Evolutionary conservation across 2,329 filamentous ascomycete genomes (phyloP).

Genomic region (Westerdykella aurantiaca): DNA sequence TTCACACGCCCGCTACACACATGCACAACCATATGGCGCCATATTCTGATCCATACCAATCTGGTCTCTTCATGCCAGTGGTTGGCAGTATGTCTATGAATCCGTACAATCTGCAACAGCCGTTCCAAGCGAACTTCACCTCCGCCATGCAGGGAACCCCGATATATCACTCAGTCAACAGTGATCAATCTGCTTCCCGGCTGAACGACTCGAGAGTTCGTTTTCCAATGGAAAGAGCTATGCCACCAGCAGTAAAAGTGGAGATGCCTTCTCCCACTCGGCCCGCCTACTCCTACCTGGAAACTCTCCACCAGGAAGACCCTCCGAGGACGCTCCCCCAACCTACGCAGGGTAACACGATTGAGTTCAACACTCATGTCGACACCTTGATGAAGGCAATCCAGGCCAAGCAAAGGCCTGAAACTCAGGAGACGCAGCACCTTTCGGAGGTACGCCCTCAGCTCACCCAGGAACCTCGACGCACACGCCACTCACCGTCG

Average conservation of each 20-base stretch:
- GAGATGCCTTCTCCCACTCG: conserved; percentile 41
- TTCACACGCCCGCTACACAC: conserved; percentile 25
- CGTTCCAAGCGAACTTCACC: conserved; percentile 8
- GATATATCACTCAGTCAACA: conserved; percentile 19
- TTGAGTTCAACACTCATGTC: conserved; percentile 72
- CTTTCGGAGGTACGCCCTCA: conserved; percentile 11
- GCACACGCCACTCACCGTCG: neutral
- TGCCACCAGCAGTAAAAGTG: conserved; percentile 38
- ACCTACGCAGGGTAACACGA: conserved; percentile 38
- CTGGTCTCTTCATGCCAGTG: conserved; percentile 25
- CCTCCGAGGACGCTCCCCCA: conserved; percentile 46
- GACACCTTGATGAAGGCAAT: conserved; percentile 87
- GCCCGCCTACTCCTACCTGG: conserved; percentile 36
- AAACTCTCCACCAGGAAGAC: conserved; percentile 24
- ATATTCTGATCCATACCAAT: conserved; percentile 35
- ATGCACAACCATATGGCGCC: conserved; percentile 34
- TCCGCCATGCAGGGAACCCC: conserved; percentile 1
- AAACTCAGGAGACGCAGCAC: conserved; percentile 13
- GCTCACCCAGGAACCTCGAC: neutral
- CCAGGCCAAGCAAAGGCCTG: conserved; percentile 56
- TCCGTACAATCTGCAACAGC: conserved; percentile 35
- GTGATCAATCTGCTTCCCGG: conserved; percentile 21
- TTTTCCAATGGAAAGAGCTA: conserved; percentile 18
- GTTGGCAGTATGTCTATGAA: conserved; percentile 31
- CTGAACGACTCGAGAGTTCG: conserved; percentile 25